A percentile compares a stretch with the other conserved stretches of the same genome.
These are phyloP conservation scores for Nematodospora valgi DNA, from an alignment of 805 yeast species.

Conservation along the genomic window DNA sequence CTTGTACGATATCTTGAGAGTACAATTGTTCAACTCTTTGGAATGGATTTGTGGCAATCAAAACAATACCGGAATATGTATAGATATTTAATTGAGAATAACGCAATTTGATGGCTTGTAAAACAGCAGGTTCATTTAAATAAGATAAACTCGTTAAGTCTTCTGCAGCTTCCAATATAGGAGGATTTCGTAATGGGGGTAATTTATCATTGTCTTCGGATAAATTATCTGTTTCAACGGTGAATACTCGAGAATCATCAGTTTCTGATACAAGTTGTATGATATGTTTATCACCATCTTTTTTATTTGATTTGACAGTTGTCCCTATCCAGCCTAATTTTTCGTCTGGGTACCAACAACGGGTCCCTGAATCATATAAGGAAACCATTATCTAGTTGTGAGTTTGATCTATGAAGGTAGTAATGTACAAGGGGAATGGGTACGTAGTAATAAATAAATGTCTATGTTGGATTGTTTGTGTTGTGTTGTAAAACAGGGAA, in stretches of 20 bases:
- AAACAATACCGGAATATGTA: slow-evolving; percentile 94
- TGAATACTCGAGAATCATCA: slow-evolving; percentile 38
- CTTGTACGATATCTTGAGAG: slow-evolving; percentile 89
- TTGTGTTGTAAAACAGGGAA: no score
- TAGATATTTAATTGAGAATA: slow-evolving; percentile 88
- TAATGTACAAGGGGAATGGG: no score
- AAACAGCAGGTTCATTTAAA: slow-evolving; percentile 92
- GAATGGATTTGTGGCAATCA: slow-evolving; percentile 95
- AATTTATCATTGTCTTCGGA: slow-evolving; percentile 54
- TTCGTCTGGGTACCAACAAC: slow-evolving; percentile 81
- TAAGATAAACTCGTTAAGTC: slow-evolving; percentile 91
- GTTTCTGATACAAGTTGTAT: slow-evolving; percentile 54
- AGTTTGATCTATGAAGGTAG: no score
- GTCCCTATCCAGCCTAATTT: slow-evolving; percentile 75
- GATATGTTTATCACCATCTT: slow-evolving; percentile 41
- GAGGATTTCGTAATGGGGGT: slow-evolving; percentile 88
- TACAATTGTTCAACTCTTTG: slow-evolving; percentile 88
- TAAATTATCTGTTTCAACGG: slow-evolving; percentile 47
- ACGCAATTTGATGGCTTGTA: slow-evolving; percentile 87
- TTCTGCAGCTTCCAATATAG: slow-evolving; percentile 87
- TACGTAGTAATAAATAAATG: no score
- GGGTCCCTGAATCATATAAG: no score
- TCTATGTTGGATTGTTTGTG: no score
- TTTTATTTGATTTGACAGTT: slow-evolving; percentile 44
- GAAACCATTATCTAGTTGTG: no score